A percentile compares a stretch with the other conserved stretches of the same genome.
phyloP scores from a whole-genome alignment of 2,329 filamentous ascomycete species.

The Keithomyces neogunnii region DNA sequence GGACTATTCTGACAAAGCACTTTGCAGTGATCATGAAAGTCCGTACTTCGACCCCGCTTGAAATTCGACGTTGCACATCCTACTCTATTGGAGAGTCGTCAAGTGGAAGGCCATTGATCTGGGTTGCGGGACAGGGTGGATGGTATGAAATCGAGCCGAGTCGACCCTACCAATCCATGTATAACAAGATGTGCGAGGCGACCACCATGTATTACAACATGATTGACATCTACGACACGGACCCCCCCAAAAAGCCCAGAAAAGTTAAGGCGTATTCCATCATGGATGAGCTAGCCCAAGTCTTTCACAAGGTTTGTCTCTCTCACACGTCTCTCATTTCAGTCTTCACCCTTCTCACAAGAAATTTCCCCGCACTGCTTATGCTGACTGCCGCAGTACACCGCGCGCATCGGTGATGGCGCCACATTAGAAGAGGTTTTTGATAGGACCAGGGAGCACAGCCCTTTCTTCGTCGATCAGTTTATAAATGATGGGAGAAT shows the following conservation, averaged over 20 bases:
- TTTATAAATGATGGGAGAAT: slow-evolving; percentile 30
- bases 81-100: slow-evolving; percentile 46
- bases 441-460: slow-evolving; percentile 37
- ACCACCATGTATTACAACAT: slow-evolving; percentile 57
- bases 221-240: slow-evolving; percentile 43
- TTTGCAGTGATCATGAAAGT: slow-evolving; percentile 24
- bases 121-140: slow-evolving; percentile 50
- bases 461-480: slow-evolving; percentile 43
- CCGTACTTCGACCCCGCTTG: slow-evolving; percentile 31
- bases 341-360: not conserved
- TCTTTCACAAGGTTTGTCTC: slow-evolving; percentile 20
- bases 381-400: slow-evolving; percentile 31
- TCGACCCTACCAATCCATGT: slow-evolving; percentile 46
- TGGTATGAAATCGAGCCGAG: slow-evolving; percentile 61
- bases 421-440: slow-evolving; percentile 40
- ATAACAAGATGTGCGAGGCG: slow-evolving; percentile 52
- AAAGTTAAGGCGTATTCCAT: slow-evolving; percentile 20
- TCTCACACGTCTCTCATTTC: not conserved
- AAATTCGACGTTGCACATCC: slow-evolving; percentile 39
- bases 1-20: not conserved
- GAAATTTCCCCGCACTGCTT: not conserved
- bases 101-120: slow-evolving; percentile 49
- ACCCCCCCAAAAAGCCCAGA: slow-evolving; percentile 20
- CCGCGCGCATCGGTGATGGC: slow-evolving; percentile 43
- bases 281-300: slow-evolving; percentile 17